Evolutionary conservation across 2,329 filamentous ascomycete species (phyloP).

Genomic region (Cladophialophora yegresii): DNA sequence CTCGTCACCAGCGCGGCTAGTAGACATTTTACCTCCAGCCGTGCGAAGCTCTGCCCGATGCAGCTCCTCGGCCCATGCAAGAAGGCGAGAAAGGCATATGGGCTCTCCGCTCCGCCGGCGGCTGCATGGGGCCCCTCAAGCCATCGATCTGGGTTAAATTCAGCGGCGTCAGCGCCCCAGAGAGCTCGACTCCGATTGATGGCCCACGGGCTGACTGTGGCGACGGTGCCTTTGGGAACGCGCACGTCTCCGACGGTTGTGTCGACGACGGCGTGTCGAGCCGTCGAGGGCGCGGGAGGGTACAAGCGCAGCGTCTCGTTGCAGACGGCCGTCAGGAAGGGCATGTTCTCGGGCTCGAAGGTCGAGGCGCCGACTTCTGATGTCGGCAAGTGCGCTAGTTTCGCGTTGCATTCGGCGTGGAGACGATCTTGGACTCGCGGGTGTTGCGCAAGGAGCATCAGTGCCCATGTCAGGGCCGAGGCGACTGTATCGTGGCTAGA

Average conservation of each 20-base stretch:
- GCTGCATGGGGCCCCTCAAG: slow-evolving; percentile 44
- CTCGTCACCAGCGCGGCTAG: slow-evolving; percentile 67
- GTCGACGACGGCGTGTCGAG: slow-evolving; percentile 55
- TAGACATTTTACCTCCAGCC: slow-evolving; percentile 81
- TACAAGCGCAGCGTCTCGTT: slow-evolving; percentile 54
- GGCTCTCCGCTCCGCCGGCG: slow-evolving; percentile 67
- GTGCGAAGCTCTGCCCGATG: slow-evolving; percentile 53
- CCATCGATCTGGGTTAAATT: slow-evolving; percentile 44
- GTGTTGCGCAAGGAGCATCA: slow-evolving; percentile 36
- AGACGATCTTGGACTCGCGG: slow-evolving; percentile 36
- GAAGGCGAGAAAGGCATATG: slow-evolving; percentile 74
- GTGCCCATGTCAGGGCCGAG: slow-evolving; percentile 36
- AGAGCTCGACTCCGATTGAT: slow-evolving; percentile 40
- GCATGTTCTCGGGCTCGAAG: slow-evolving; percentile 45
- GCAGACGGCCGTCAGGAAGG: slow-evolving; percentile 54
- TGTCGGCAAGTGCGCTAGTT: slow-evolving; percentile 38
- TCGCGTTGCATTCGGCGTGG: slow-evolving; percentile 31
- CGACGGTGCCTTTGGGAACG: slow-evolving; percentile 69
- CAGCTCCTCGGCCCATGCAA: slow-evolving; percentile 60
- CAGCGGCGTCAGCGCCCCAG: slow-evolving; percentile 41
- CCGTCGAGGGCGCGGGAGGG: slow-evolving; percentile 38
- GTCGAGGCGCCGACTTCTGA: slow-evolving; percentile 20
- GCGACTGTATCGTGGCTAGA: slow-evolving; percentile 42
- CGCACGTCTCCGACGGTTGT: slow-evolving; percentile 64
- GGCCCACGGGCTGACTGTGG: slow-evolving; percentile 60